phyloP scores from a whole-genome alignment of 768 basidiomycete species.

The Vishniacozyma victoriae region DNA sequence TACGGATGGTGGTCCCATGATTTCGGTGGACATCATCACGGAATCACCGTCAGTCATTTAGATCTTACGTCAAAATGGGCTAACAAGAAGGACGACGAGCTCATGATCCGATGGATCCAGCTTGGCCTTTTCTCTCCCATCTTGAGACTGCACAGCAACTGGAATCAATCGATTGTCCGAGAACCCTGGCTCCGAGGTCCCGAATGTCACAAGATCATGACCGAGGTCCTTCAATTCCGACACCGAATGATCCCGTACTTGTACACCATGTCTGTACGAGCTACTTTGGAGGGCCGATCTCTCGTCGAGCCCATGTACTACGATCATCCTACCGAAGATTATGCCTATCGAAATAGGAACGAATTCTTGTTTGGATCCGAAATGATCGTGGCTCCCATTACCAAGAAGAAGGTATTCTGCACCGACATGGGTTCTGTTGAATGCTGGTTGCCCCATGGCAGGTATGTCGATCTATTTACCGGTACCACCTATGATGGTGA shows the following conservation, averaged over 20 bases:
- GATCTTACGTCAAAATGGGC: too few species aligned
- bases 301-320: slow-evolving; percentile 7
- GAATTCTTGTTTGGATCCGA: slow-evolving; percentile 10
- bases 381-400: slow-evolving; percentile 5
- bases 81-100: too few species aligned
- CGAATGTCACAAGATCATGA: slow-evolving; percentile 3
- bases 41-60: too few species aligned
- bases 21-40: too few species aligned
- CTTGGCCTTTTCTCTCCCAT: too few species aligned
- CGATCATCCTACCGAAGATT: slow-evolving; percentile 2
- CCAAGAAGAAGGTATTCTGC: background rate
- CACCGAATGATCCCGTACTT: slow-evolving; percentile 10
- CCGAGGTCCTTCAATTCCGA: slow-evolving; percentile 1
- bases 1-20: too few species aligned
- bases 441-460: slow-evolving; percentile 8
- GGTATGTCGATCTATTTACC: slow-evolving; percentile 7
- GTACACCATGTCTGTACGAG: slow-evolving; percentile 3
- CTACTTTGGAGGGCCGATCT: slow-evolving; percentile 1
- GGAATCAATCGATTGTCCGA: slow-evolving; percentile 8
- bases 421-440: background rate
- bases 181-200: slow-evolving; percentile 7
- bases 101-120: too few species aligned
- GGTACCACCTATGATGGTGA: slow-evolving; percentile 11
- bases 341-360: slow-evolving; percentile 5
- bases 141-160: slow-evolving; percentile 3